Base-by-base conservation (phyloP, 2,329 filamentous ascomycete genomes). In the Cadophora malorum region DNA sequence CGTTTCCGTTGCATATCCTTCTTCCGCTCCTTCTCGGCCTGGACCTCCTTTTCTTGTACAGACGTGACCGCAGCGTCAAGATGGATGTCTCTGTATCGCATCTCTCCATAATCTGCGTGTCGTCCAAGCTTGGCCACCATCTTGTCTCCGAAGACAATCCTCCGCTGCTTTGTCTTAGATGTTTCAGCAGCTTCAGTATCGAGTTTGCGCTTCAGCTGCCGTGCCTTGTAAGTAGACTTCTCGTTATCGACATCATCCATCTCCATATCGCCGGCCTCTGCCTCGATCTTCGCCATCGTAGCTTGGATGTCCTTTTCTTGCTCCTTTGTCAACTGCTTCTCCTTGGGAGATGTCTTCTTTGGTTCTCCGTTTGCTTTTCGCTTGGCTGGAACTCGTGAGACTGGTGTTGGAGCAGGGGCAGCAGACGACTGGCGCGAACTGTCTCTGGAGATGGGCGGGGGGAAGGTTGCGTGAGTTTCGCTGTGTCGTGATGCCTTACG, bases 1-100 rank as follows among this genome's bases (percentile, higher is more conserved):
- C 96, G 89, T 83, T 98, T 99, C 71, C 96, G 91, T 79, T 99
- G 96, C 93, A 99, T 98, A 77, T 99, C 96, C 83, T 99, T 99
- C 84, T 99, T 99, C 72, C 96, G 93, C 81, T 99, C 96, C 82
- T 99, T 99, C 80, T 99, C 96, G 69, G 95, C 94, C 69, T 91
- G 91, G 8, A 97, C 85, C 79, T 97, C 95, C 72, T 93, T 93
- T 70, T 94, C 91, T 73, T 96, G 92, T 1, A 98, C 95, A 74
- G 97, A 91, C 64, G 91, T 88, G 68, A 95, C 86, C 1, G 96
- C 95, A 50, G 91, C 90, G 21, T 92, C 88, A 76, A 94, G 94
- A 78, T 96, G 90, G 56, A 90, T 83, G 16, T 91, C 85, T 68
- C 92, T 88, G 78, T 92, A 97, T 38, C 92, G 89, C 64, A 90